Base-by-base conservation (phyloP, 164 flowering plant species). In the Liquidambar formosana region DNA sequence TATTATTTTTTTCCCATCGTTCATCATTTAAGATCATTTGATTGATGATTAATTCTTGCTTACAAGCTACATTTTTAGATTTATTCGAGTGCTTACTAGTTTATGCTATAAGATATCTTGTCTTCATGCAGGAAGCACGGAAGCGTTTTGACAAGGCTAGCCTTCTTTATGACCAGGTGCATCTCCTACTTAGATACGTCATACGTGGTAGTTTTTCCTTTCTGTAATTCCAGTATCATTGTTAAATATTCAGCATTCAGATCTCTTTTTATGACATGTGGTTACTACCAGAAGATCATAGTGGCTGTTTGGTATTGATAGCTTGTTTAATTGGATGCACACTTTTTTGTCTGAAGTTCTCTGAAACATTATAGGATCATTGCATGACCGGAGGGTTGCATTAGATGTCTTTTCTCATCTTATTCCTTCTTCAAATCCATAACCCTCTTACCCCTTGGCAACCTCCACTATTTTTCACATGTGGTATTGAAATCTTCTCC, bases 81-180 rank as follows among this genome's bases (percentile, higher is more conserved):
- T 54, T 19, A 33, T 28, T 1, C 28, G 33, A 28, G 22, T 41
- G 0, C 45, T 8, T 53, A 54, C 22, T 15, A 51, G 25, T n/a
- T 51, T 26, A 41, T 25, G 46, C 28, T 46, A 5, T 69, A 51
- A 53, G n/a, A 44, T 38, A 65, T 63, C 26, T 48, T 69, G 13
- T 45, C 57, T 71, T 73, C 0, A 14, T 77, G 76, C 87, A 89
- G 93, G 93, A 89, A 79, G 93, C 93, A 57, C 81, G 93, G 56
- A 89, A 83, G 74, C 88, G 85, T 33, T 89, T 89, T 82, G 93
- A 89, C 84, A 89, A 89, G 81, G 89, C 91, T 44, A 85, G 86
- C 78, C 88, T 89, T 72, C 47, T 74, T 15, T 89, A 89, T 79
- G 93, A 89, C 38, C 91, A 89, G 93, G 93, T 89, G 67, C 58